A percentile compares a stretch with the other conserved stretches of the same genome.
These are phyloP conservation scores for Bassia scoparia DNA, from an alignment of 148 eudicot genomes.

Conservation along the genomic window DNA sequence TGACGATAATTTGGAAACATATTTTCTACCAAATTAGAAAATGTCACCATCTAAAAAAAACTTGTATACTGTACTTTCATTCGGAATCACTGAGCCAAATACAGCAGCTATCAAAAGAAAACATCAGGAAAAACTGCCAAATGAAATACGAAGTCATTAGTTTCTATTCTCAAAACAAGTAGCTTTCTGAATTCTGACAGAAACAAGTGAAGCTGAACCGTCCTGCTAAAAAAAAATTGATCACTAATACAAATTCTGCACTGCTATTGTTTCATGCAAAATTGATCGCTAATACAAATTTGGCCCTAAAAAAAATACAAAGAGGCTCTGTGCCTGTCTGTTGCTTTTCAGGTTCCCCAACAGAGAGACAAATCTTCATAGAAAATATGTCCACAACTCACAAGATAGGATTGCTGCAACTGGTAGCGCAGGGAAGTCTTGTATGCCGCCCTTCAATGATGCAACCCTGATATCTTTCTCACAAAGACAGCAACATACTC, in stretches of 20 bases:
- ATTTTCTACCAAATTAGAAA: no score
- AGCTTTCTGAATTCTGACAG: neutral
- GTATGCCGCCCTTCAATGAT: neutral
- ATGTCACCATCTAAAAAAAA: no score
- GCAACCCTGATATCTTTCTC: slow-evolving; percentile 32
- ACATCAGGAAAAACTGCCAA: neutral
- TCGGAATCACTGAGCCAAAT: no score
- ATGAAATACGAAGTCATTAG: neutral
- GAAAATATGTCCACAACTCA: slow-evolving; percentile 51
- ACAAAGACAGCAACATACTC: slow-evolving; percentile 26
- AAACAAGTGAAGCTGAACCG: neutral
- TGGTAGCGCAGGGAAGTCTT: slow-evolving; percentile 26
- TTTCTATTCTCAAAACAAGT: neutral
- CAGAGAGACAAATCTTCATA: slow-evolving; percentile 35
- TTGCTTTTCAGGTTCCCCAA: slow-evolving; percentile 14
- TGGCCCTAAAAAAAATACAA: slow-evolving; percentile 28
- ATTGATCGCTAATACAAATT: neutral
- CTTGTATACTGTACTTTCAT: no score
- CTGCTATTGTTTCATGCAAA: slow-evolving; percentile 1
- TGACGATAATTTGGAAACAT: no score
- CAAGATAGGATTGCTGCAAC: slow-evolving; percentile 42
- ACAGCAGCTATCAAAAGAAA: no score
- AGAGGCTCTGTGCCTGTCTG: slow-evolving; percentile 33
- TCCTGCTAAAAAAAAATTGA: no score
- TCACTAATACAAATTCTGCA: neutral